These are phyloP conservation scores for Agrostemma githago DNA, from an alignment of 148 eudicot species.

Conservation along the genomic window DNA sequence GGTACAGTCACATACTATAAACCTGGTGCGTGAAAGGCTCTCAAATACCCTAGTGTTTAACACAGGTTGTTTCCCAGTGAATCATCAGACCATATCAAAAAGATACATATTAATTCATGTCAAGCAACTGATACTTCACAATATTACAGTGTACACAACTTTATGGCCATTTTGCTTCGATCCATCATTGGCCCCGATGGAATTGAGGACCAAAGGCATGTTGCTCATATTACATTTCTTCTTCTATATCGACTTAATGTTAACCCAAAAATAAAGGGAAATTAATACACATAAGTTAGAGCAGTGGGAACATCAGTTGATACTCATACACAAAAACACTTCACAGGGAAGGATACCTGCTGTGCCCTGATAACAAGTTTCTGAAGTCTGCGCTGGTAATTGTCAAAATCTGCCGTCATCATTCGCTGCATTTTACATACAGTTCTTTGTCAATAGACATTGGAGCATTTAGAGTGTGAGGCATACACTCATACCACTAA, in stretches of 20 bases:
- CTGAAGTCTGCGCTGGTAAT: conserved; percentile 87
- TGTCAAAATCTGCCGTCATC: conserved; percentile 96
- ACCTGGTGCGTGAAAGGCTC: background rate
- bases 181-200: background rate
- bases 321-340: conserved; percentile 2
- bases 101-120: background rate
- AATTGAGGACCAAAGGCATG: background rate
- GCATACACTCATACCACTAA: background rate
- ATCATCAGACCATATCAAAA: background rate
- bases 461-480: background rate
- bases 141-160: background rate
- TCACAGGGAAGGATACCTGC: conserved; percentile 54
- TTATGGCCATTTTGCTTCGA: conserved; percentile 4
- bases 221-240: background rate
- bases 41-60: background rate
- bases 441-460: conserved; percentile 14
- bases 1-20: background rate
- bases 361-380: conserved; percentile 89
- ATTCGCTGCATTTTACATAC: conserved; percentile 62
- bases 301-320: background rate
- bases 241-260: background rate
- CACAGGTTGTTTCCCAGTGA: background rate
- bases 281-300: background rate
- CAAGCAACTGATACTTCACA: background rate
- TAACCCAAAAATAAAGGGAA: background rate